These are phyloP conservation scores for Aspergillus diversus DNA, from an alignment of 495 filamentous ascomycete genomes.

Conservation along the genomic window DNA sequence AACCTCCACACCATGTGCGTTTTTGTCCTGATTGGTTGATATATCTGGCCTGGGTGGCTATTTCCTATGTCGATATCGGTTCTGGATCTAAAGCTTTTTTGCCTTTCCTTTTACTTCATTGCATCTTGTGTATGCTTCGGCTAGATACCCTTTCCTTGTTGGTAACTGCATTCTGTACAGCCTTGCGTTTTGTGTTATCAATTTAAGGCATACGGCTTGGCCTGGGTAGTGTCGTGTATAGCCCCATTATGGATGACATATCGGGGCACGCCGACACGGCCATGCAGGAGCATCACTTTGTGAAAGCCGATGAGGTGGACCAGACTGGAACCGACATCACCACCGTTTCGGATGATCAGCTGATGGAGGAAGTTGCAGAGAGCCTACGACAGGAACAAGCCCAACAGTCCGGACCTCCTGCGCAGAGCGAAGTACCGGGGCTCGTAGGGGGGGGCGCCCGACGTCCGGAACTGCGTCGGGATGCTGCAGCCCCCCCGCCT, in stretches of 20 bases:
- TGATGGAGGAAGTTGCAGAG: slow-evolving; percentile 54
- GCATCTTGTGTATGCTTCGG: neutral
- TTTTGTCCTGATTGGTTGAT: slow-evolving; percentile 1
- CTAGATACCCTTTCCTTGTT: slow-evolving; percentile 6
- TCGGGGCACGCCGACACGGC: slow-evolving; percentile 26
- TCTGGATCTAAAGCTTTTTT: neutral
- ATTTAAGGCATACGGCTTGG: slow-evolving; percentile 5
- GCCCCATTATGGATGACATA: slow-evolving; percentile 36
- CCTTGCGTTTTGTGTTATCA: slow-evolving; percentile 13
- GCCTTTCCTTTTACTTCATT: neutral
- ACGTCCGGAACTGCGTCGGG: slow-evolving; percentile 61
- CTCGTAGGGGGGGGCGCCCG: slow-evolving; percentile 29
- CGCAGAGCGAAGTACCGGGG: slow-evolving; percentile 10
- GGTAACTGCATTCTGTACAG: neutral
- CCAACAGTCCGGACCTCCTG: slow-evolving; percentile 20
- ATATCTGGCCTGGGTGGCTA: neutral
- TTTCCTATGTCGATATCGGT: neutral
- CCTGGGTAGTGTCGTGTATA: slow-evolving; percentile 10
- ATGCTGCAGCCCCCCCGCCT: slow-evolving; percentile 58
- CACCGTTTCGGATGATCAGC: slow-evolving; percentile 50
- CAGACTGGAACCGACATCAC: slow-evolving; percentile 58
- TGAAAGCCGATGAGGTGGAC: slow-evolving; percentile 59
- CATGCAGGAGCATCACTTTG: slow-evolving; percentile 47
- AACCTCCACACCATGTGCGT: neutral
- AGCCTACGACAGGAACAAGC: slow-evolving; percentile 51